A percentile compares a stretch with the other conserved stretches of the same genome.
These are phyloP conservation scores for Fusarium nanum DNA, from an alignment of 2,329 filamentous ascomycete species.

Conservation along the genomic window DNA sequence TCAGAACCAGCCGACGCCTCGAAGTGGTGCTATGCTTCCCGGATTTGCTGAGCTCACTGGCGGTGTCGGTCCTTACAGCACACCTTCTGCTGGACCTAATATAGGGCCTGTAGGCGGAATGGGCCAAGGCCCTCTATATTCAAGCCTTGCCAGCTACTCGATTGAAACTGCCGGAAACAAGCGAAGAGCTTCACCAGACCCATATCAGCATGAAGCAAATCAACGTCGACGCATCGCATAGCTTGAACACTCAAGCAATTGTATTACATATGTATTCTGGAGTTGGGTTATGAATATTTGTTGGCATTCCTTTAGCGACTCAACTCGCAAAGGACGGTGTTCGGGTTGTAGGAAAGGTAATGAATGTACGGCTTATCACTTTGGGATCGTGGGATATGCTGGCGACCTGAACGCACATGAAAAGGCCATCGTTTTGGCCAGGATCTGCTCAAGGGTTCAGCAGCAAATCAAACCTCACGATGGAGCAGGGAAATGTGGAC, in stretches of 20 bases:
- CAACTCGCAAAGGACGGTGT: conserved; percentile 20
- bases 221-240: conserved; percentile 55
- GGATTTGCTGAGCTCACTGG: conserved; percentile 73
- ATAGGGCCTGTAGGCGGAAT: conserved; percentile 47
- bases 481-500: conserved; percentile 33
- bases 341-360: conserved; percentile 15
- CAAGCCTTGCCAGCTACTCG: conserved; percentile 52
- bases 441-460: conserved; percentile 6
- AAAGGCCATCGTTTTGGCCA: neutral
- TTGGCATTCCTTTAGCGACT: conserved; percentile 15
- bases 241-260: conserved; percentile 4
- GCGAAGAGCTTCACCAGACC: conserved; percentile 62
- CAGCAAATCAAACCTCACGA: conserved; percentile 37
- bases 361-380: conserved; percentile 28
- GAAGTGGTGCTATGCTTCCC: conserved; percentile 64
- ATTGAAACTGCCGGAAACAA: conserved; percentile 60
- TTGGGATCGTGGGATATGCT: conserved; percentile 1
- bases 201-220: conserved; percentile 58
- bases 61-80: conserved; percentile 70
- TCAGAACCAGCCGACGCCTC: conserved; percentile 56
- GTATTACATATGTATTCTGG: conserved; percentile 25
- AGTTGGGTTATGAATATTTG: conserved; percentile 29
- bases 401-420: neutral
- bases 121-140: conserved; percentile 52
- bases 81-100: conserved; percentile 56